Percentiles rank a stretch among this genome's conserved stretches.
Evolutionary conservation across 805 yeast species (phyloP).

Genomic region (Kazachstania taianensis): DNA sequence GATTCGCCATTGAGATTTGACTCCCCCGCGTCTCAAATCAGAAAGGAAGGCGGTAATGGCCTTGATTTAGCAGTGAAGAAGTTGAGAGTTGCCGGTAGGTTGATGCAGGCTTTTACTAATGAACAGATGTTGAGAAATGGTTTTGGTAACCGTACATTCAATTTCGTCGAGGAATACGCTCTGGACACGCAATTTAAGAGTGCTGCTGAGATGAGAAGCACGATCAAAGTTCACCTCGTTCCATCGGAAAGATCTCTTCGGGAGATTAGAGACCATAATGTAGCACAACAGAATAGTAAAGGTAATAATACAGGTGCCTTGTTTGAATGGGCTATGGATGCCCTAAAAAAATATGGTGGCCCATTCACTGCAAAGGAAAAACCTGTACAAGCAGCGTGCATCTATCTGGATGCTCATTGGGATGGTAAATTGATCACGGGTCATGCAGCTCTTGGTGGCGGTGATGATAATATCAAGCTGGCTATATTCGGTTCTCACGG

Average conservation of each 20-base stretch:
- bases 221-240: conserved; percentile 71
- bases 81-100: conserved; percentile 69
- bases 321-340: conserved; percentile 72
- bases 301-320: conserved; percentile 70
- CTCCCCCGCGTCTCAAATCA: conserved; percentile 42
- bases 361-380: conserved; percentile 38
- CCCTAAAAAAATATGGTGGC: conserved; percentile 46
- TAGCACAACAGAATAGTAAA: conserved; percentile 75
- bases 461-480: conserved; percentile 52
- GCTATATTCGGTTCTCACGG: conserved; percentile 96
- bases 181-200: conserved; percentile 42
- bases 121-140: conserved; percentile 80
- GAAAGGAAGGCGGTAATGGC: conserved; percentile 47
- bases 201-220: conserved; percentile 34
- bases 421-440: conserved; percentile 54
- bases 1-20: conserved; percentile 70
- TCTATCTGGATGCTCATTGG: conserved; percentile 80
- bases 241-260: conserved; percentile 54
- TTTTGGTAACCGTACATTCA: conserved; percentile 68
- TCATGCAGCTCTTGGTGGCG: conserved; percentile 95
- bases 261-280: conserved; percentile 65
- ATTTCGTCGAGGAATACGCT: conserved; percentile 57
- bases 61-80: conserved; percentile 63
- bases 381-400: conserved; percentile 72
- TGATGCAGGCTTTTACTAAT: conserved; percentile 85